Conservation (phyloP, 2,329 filamentous ascomycete species). For the Akanthomyces muscarius region DNA sequence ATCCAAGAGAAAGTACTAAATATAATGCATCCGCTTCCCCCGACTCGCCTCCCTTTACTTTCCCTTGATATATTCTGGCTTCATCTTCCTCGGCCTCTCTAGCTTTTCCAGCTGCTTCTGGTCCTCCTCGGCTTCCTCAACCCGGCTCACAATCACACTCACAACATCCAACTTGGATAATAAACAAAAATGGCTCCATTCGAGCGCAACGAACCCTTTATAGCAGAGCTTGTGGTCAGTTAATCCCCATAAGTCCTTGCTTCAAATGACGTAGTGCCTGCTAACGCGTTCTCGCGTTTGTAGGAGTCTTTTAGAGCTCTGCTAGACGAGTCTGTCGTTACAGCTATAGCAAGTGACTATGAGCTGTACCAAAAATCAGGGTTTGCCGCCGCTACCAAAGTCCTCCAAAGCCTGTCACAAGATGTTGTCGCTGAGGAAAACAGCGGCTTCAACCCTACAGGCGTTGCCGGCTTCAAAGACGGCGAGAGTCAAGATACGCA, state of each 20-base stretch:
- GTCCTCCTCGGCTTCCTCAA: not conserved
- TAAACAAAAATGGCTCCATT: not conserved
- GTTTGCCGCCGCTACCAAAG: conserved; percentile 50
- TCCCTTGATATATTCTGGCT: not conserved
- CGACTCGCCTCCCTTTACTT: not conserved
- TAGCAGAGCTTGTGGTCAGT: conserved; percentile 11
- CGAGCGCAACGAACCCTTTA: conserved; percentile 4
- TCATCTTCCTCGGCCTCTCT: not conserved
- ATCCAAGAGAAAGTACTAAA: not conserved
- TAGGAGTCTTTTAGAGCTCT: conserved; percentile 70
- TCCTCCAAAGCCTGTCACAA: conserved; percentile 62
- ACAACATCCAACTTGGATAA: not conserved
- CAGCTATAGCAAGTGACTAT: conserved; percentile 72
- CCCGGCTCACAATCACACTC: not conserved
- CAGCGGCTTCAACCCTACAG: conserved; percentile 74
- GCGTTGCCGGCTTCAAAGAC: conserved; percentile 49
- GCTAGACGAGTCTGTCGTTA: conserved; percentile 72
- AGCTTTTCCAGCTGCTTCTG: not conserved
- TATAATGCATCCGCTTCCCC: not conserved
- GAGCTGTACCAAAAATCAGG: conserved; percentile 53
- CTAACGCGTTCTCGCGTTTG: not conserved
- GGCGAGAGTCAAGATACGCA: conserved; percentile 23
- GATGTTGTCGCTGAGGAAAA: conserved; percentile 64
- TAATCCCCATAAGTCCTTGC: not conserved
- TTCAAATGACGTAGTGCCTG: not conserved